Evolutionary conservation across 768 basidiomycete species (phyloP).

Genomic region (Paxillus ammoniavirescens): DNA sequence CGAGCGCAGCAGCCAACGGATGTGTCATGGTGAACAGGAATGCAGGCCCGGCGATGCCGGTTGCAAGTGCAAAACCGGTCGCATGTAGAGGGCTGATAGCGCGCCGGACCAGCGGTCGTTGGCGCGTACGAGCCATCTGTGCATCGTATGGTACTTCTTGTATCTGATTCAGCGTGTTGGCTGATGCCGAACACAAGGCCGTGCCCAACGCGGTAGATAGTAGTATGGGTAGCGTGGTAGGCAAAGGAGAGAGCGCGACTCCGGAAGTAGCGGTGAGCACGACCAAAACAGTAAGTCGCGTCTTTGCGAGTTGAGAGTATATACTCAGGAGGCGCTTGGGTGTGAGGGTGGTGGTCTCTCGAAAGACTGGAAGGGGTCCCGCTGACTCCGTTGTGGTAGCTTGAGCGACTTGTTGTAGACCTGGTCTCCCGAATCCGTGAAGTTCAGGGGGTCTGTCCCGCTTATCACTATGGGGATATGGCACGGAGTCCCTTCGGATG

Average conservation of each 20-base stretch:
- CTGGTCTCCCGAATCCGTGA: not conserved
- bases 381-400: conserved; percentile 9
- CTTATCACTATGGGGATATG: conserved; percentile 63
- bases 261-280: conserved; percentile 89
- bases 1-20: conserved; percentile 81
- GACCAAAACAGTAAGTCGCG: conserved; percentile 78
- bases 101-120: conserved; percentile 79
- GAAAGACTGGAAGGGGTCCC: conserved; percentile 29
- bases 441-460: conserved; percentile 35
- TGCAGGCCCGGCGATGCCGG: conserved; percentile 76
- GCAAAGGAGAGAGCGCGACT: conserved; percentile 89
- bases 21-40: conserved; percentile 83
- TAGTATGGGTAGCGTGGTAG: conserved; percentile 79
- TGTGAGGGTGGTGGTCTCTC: conserved; percentile 42
- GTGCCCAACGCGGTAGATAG: conserved; percentile 89
- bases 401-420: conserved; percentile 11
- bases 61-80: conserved; percentile 68
- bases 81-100: conserved; percentile 88
- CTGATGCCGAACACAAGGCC: conserved; percentile 86
- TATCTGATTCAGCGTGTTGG: conserved; percentile 93
- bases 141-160: conserved; percentile 96
- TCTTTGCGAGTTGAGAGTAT: conserved; percentile 83
- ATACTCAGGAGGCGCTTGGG: conserved; percentile 54
- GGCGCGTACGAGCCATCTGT: conserved; percentile 91
- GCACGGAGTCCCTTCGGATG: conserved; percentile 36